Evolutionary conservation across 805 yeast genomes (phyloP), one percentile per base, ranked within the genome.

Genomic region (Wickerhamiella nectarea): DNA sequence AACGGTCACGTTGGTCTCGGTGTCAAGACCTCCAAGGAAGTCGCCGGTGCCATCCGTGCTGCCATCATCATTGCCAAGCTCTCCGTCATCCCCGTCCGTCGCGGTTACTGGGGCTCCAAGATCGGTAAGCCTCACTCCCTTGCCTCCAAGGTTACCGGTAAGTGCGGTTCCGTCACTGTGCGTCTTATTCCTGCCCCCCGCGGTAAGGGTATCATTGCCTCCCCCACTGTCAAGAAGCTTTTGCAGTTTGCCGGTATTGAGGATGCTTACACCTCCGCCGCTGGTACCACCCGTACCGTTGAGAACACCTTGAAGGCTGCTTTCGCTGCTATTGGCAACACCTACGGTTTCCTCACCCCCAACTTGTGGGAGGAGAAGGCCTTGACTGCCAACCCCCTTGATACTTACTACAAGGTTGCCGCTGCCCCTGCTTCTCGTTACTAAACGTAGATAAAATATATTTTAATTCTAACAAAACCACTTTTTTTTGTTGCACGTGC

Each of bases 1-100:
- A 85, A 86, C 85, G 98, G 98, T 71, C 98, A 91, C 79, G 95
- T 91, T 74, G 98, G 98, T 84, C 81, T 91, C 69, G 98, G 98
- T 77, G 86, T 91, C 77, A 91, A 91, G 86, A 89, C 97, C 70
- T 95, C 98, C 64, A 91, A 91, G 86, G 98, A 91, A 77, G 96
- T 91, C 66, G 98, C 98, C 63, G 86, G 96, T 65, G 97, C 98
- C 69, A 91, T 91, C 77, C 86, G 95, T 76, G 95, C 97, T 63
- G 98, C 97, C 64, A 89, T 91, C 76, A 78, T 86, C 78, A 86
- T 91, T 68, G 98, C 98, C 71, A 91, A 91, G 79, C 80, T 91
- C 67, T 81, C 95, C 60, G 81, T 91, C 72, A 86, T 91, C 69
- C 98, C 98, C 69, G 89, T 91, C 76, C 89, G 98, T 81, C 86